These are phyloP conservation scores for Phytophthora nicotianae DNA, from an alignment of 352 stramenopile species.

Conservation along the genomic window DNA sequence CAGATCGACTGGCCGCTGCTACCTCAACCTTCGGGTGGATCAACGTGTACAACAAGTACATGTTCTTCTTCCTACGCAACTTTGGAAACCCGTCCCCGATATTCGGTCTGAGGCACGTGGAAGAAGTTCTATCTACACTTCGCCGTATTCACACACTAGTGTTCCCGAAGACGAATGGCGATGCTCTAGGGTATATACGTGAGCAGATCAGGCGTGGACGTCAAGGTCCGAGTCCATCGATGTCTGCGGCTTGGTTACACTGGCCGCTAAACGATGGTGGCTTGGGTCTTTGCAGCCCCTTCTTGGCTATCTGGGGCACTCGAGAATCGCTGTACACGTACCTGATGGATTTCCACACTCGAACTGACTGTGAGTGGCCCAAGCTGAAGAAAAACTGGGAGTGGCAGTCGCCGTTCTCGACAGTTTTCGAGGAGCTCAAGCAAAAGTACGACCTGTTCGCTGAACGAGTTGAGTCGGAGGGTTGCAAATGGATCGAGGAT, in stretches of 20 bases:
- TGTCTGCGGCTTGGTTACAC: conserved; percentile 45
- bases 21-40: conserved; percentile 43
- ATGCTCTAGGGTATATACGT: conserved; percentile 38
- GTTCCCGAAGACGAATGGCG: conserved; percentile 40
- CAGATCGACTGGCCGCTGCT: conserved; percentile 36
- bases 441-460: conserved; percentile 35
- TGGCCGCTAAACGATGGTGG: conserved; percentile 49
- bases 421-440: conserved; percentile 25
- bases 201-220: conserved; percentile 26
- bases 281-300: conserved; percentile 50
- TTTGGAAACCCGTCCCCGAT: conserved; percentile 44
- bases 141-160: conserved; percentile 37
- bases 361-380: conserved; percentile 29
- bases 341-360: conserved; percentile 29
- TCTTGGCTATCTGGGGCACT: conserved; percentile 44
- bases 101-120: conserved; percentile 34
- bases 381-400: conserved; percentile 42
- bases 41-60: conserved; percentile 71
- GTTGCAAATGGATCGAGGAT: conserved; percentile 26
- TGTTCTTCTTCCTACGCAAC: conserved; percentile 58
- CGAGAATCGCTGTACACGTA: conserved; percentile 34
- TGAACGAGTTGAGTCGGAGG: conserved; percentile 28
- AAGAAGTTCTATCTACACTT: conserved; percentile 39
- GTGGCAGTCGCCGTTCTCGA: conserved; percentile 48
- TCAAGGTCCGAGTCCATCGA: conserved; percentile 12